Evolutionary conservation across 306 rosid genomes (phyloP), one percentile per base, ranked within the genome.

Genomic region (Lablab purpureus): DNA sequence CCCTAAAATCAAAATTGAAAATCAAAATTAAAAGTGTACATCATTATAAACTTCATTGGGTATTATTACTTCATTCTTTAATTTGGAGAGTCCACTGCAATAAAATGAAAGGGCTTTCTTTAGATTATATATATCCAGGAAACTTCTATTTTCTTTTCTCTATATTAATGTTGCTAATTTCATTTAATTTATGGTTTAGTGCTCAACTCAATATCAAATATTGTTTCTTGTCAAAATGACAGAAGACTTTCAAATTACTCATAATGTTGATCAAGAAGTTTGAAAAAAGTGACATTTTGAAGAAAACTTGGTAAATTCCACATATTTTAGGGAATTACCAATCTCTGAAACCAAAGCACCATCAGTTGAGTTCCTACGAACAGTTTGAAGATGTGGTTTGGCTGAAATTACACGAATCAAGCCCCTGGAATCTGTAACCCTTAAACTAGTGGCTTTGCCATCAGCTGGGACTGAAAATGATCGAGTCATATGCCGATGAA

Each of bases 401-500:
- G 89, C 90, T 18, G 98, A 91, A 77, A 93, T 89, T 52, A 93
- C 88, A 80, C 98, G 97, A 47, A 93, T 80, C 85, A 90, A 74
- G 52, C 94, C 71, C 84, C 85, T 88, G 47, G 97, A 84, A 84
- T 87, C 90, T 55, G 83, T 65, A 71, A 77, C 84, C 89, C 85
- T 88, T 75, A 87, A 80, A 68, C 79, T 85, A 81, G 79, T 72
- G 50, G 83, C 40, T 82, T 86, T 89, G 51, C 84, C 74, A 70
- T 87, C 79, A 75, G 86, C 89, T 49, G 98, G 98, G 73, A 91
- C 98, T 7, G 98, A 93, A 62, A 89, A 83, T 73, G 98, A 93
- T 70, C 98, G 92, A 63, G 86, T 75, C 75, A 93, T 91, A 40
- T 81, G 90, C 78, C 83, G 90, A 69, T 83, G 86, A 63, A 68